A percentile compares a stretch with the other conserved stretches of the same genome.
These are phyloP conservation scores for Pseudogymnoascus sp. DNA, from an alignment of 2,329 filamentous ascomycete species.

Conservation along the genomic window DNA sequence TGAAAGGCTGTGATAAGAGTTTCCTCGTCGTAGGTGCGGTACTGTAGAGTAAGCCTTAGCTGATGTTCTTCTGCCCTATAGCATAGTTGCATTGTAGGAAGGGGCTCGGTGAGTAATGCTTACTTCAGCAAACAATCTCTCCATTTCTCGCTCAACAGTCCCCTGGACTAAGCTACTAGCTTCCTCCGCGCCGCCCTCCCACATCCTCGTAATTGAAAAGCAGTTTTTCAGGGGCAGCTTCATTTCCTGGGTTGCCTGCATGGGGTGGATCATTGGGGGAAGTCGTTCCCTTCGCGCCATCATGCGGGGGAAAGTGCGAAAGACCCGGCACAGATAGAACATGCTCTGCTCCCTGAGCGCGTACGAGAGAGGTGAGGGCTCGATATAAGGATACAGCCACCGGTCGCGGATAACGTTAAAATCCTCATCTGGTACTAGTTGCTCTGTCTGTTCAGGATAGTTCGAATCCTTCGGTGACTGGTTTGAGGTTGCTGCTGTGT, in stretches of 20 bases:
- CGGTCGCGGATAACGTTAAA: neutral
- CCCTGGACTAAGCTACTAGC: conserved; percentile 27
- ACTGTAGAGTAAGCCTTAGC: conserved; percentile 20
- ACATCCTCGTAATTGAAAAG: conserved; percentile 33
- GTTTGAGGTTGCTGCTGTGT: conserved; percentile 5
- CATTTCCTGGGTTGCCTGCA: conserved; percentile 19
- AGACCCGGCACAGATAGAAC: conserved; percentile 29
- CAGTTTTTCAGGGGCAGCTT: conserved; percentile 30
- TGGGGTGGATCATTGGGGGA: conserved; percentile 32
- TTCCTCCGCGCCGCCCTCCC: conserved; percentile 28
- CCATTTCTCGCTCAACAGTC: conserved; percentile 29
- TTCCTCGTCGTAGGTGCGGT: conserved; percentile 28
- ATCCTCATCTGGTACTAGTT: neutral
- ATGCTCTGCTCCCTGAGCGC: conserved; percentile 25
- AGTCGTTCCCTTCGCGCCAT: conserved; percentile 32
- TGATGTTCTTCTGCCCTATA: neutral
- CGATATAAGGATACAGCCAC: neutral
- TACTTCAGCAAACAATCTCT: conserved; percentile 29
- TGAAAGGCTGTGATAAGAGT: conserved; percentile 32
- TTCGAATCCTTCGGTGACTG: neutral
- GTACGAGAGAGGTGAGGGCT: conserved; percentile 7
- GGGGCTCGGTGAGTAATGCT: conserved; percentile 10
- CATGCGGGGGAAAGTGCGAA: conserved; percentile 34
- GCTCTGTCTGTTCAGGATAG: neutral
- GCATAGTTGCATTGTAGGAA: neutral